phyloP scores from a whole-genome alignment of 2,329 filamentous ascomycete genomes.

The Sporothrix mexicana region DNA sequence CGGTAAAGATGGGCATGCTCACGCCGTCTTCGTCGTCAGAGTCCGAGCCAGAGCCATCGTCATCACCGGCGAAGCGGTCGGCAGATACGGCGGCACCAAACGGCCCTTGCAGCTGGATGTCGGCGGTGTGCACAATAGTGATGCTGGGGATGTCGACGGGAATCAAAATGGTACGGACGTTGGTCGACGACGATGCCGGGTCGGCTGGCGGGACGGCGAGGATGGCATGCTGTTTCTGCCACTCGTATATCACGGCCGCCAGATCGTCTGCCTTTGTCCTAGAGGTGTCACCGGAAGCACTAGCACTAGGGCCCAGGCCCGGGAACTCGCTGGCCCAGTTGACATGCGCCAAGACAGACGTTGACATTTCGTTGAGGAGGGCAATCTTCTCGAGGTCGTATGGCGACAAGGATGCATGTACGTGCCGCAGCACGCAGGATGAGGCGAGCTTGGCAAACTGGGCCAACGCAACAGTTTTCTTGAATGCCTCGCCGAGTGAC shows the following conservation, averaged over 20 bases:
- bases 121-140: conserved; percentile 80
- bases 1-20: conserved; percentile 53
- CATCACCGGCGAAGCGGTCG: conserved; percentile 38
- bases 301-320: conserved; percentile 49
- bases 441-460: conserved; percentile 30
- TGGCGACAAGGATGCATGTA: conserved; percentile 52
- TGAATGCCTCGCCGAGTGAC: conserved; percentile 50
- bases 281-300: not conserved
- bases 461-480: conserved; percentile 37
- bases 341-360: conserved; percentile 52
- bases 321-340: conserved; percentile 58
- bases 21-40: not conserved
- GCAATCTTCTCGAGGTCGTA: conserved; percentile 63
- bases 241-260: conserved; percentile 46
- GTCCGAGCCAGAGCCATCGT: not conserved
- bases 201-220: conserved; percentile 45
- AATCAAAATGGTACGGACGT: conserved; percentile 73
- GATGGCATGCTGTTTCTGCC: conserved; percentile 47
- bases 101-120: conserved; percentile 60
- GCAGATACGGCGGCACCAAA: conserved; percentile 41
- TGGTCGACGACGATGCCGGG: conserved; percentile 44
- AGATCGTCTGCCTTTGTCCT: conserved; percentile 42
- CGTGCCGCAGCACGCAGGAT: conserved; percentile 52
- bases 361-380: conserved; percentile 59
- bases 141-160: conserved; percentile 88